These are phyloP conservation scores for Meyerozyma sp. DNA, from an alignment of 1,139 yeast genomes.

Conservation along the genomic window DNA sequence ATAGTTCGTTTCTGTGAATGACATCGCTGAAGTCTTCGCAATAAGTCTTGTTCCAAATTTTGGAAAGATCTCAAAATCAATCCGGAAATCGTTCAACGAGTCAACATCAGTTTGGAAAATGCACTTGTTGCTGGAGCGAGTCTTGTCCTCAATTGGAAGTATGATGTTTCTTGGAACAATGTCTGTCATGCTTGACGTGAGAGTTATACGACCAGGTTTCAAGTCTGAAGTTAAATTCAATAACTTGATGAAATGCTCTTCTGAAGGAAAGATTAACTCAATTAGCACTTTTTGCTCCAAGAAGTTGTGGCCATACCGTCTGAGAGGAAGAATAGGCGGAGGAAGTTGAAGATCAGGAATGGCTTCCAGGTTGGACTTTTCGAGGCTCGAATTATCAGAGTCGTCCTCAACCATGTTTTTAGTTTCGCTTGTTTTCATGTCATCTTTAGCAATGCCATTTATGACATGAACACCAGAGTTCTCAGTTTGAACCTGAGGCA, in stretches of 20 bases:
- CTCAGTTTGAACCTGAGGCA: background rate
- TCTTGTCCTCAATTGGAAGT: conserved; percentile 71
- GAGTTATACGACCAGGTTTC: conserved; percentile 59
- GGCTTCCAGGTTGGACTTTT: conserved; percentile 46
- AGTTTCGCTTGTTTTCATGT: conserved; percentile 1
- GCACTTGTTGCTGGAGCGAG: conserved; percentile 47
- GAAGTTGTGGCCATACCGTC: conserved; percentile 94
- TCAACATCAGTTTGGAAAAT: conserved; percentile 84
- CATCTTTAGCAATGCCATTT: conserved; percentile 1
- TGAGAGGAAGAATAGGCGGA: conserved; percentile 90
- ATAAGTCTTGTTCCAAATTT: conserved; percentile 89
- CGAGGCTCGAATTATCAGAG: conserved; percentile 33
- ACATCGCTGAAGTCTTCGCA: conserved; percentile 80
- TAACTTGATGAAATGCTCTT: conserved; percentile 48
- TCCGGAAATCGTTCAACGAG: conserved; percentile 56
- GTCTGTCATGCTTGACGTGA: conserved; percentile 65
- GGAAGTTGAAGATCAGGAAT: conserved; percentile 91
- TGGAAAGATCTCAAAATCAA: conserved; percentile 90
- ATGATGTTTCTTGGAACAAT: conserved; percentile 82
- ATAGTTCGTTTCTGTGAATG: conserved; percentile 42
- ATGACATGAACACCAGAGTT: background rate
- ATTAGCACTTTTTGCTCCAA: conserved; percentile 82
- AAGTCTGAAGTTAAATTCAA: conserved; percentile 42
- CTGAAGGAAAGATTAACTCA: conserved; percentile 63
- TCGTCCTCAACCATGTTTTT: conserved; percentile 23